Conservation (phyloP, 129 eudicot species). For the Logfia minima region DNA sequence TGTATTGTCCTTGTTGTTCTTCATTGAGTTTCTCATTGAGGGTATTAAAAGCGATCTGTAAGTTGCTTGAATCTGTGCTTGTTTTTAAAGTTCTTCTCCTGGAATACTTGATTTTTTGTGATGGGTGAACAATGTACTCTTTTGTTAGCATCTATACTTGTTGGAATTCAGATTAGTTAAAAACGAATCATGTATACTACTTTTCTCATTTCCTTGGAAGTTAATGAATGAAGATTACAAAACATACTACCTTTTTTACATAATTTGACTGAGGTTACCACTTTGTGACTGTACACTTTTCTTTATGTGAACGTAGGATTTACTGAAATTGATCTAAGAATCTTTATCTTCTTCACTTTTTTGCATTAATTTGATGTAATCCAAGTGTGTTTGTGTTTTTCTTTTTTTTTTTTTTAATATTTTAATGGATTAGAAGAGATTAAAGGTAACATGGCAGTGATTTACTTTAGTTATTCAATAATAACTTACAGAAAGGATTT, state of each 20-base stretch:
- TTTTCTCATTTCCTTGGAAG: not conserved
- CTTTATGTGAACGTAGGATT: constrained; percentile 15
- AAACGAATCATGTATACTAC: no score
- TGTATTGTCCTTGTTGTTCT: constrained; percentile 4
- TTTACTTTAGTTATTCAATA: constrained; percentile 21
- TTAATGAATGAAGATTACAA: not conserved
- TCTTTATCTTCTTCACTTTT: not conserved
- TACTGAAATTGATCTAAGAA: constrained; percentile 8
- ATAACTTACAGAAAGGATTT: constrained; percentile 22
- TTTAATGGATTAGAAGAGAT: constrained; percentile 10
- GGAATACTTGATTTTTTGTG: constrained; percentile 19
- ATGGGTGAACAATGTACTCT: constrained; percentile 10
- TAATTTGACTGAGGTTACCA: constrained; percentile 14
- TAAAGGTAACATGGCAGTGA: constrained; percentile 24
- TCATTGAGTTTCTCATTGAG: not conserved
- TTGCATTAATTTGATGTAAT: not conserved
- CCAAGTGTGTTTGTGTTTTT: constrained; percentile 7
- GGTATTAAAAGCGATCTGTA: constrained; percentile 11
- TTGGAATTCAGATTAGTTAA: not conserved
- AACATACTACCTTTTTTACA: not conserved
- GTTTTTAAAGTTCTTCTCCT: not conserved
- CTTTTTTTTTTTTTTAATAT: not conserved
- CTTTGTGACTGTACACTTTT: constrained; percentile 18
- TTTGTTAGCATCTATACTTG: not conserved
- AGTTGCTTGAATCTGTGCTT: constrained; percentile 19